Evolutionary conservation across 2,329 filamentous ascomycete genomes (phyloP).

Genomic region (Penicillium sp.): DNA sequence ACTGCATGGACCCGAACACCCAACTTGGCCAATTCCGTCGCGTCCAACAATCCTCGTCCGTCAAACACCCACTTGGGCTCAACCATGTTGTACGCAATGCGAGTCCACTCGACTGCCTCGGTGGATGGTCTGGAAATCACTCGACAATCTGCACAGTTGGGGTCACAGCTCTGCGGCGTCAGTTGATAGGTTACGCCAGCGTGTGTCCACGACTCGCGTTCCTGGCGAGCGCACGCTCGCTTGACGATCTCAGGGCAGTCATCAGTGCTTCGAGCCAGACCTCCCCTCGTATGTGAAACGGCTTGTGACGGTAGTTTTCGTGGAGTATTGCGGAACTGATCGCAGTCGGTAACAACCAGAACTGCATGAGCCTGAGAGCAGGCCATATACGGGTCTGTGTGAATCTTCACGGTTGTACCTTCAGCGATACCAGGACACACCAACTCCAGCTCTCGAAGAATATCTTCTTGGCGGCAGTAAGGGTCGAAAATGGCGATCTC

Average conservation of each 20-base stretch:
- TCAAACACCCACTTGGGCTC: slow-evolving; percentile 50
- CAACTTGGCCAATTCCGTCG: slow-evolving; percentile 31
- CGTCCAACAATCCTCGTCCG: slow-evolving; percentile 39
- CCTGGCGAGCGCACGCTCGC: slow-evolving; percentile 2
- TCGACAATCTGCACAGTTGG: slow-evolving; percentile 26
- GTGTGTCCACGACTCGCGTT: slow-evolving; percentile 22
- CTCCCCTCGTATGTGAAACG: background rate
- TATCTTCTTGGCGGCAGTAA: slow-evolving; percentile 38
- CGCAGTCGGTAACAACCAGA: slow-evolving; percentile 51
- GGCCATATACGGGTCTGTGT: slow-evolving; percentile 42
- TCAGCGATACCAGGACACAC: slow-evolving; percentile 22
- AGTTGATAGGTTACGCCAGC: slow-evolving; percentile 20
- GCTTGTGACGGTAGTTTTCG: background rate
- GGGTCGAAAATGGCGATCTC: slow-evolving; percentile 67
- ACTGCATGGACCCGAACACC: slow-evolving; percentile 35
- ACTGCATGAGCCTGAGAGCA: slow-evolving; percentile 46
- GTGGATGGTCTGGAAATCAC: slow-evolving; percentile 14
- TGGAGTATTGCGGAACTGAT: slow-evolving; percentile 44
- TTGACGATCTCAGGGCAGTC: background rate
- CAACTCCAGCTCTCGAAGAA: slow-evolving; percentile 37
- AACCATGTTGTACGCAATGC: slow-evolving; percentile 43
- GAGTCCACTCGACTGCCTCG: slow-evolving; percentile 43
- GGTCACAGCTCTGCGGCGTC: slow-evolving; percentile 22
- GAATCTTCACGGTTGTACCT: slow-evolving; percentile 34
- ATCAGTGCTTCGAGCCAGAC: background rate